phyloP scores from a whole-genome alignment of 768 basidiomycete species.

The Boletus rubescentipes region DNA sequence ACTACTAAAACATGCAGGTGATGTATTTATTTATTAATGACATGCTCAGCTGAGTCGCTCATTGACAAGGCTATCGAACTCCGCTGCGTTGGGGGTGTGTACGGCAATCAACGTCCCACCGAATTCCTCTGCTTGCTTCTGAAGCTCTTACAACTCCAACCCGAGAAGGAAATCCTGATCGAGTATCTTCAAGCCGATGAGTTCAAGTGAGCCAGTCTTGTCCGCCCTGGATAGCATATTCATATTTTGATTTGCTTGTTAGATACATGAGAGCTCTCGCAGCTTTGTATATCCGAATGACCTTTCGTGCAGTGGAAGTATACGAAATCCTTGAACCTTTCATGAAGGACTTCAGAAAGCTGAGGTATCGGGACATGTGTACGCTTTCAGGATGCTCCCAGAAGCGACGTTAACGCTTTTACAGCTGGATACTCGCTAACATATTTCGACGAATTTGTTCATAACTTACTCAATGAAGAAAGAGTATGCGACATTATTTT shows the following conservation, averaged over 20 bases:
- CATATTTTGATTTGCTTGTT: neutral
- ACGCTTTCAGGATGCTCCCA: conserved; percentile 25
- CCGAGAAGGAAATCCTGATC: conserved; percentile 94
- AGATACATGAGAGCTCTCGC: conserved; percentile 95
- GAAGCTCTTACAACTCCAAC: conserved; percentile 95
- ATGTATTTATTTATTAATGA: neutral
- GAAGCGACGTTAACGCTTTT: neutral
- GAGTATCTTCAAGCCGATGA: conserved; percentile 97
- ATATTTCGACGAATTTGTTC: conserved; percentile 90
- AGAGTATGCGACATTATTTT: conserved; percentile 96
- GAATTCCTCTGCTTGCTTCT: conserved; percentile 90
- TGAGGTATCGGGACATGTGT: conserved; percentile 82
- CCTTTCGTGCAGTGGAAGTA: conserved; percentile 86
- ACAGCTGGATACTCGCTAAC: conserved; percentile 83
- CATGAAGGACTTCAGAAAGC: conserved; percentile 89
- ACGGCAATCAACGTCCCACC: conserved; percentile 92
- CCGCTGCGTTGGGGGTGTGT: conserved; percentile 86
- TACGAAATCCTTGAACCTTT: conserved; percentile 93
- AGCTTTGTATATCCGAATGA: conserved; percentile 92
- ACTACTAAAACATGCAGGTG: neutral
- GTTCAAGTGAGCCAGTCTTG: conserved; percentile 77
- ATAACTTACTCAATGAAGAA: conserved; percentile 81
- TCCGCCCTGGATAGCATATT: neutral
- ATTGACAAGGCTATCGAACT: conserved; percentile 92
- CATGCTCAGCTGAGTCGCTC: conserved; percentile 74